Conservation (phyloP, 2,329 filamentous ascomycete species). For the Pseudogymnoascus sp. region DNA sequence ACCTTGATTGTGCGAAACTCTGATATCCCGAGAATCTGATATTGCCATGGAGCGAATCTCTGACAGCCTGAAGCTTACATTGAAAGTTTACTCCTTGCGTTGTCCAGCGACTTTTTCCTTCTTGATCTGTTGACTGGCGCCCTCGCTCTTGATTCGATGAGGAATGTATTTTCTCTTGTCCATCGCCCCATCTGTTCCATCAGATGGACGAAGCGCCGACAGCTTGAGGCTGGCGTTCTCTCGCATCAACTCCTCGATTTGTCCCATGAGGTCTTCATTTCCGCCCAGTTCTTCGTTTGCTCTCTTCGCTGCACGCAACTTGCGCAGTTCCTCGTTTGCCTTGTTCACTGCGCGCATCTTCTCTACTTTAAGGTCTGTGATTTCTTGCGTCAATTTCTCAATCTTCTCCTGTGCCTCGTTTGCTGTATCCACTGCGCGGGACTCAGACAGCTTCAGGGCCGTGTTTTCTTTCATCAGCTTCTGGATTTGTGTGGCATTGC, state of each 20-base stretch:
- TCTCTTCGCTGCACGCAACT: neutral
- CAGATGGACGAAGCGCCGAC: neutral
- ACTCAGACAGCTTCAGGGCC: neutral
- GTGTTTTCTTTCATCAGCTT: neutral
- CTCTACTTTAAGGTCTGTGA: neutral
- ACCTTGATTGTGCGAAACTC: neutral
- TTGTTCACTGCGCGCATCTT: neutral
- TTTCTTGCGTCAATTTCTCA: neutral
- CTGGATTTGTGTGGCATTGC: neutral
- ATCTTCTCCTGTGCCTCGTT: neutral
- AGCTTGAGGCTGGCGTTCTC: neutral
- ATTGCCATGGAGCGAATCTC: neutral
- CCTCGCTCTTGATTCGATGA: neutral
- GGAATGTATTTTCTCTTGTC: neutral
- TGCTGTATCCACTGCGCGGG: neutral
- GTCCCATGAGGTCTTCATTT: neutral
- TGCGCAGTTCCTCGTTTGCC: neutral
- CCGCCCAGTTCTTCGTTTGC: neutral
- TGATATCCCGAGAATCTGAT: neutral
- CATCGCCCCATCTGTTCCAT: neutral
- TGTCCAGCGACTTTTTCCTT: neutral
- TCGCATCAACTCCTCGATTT: neutral
- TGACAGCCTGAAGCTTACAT: neutral
- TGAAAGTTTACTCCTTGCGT: neutral
- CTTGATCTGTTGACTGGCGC: neutral